A percentile compares a stretch with the other conserved stretches of the same genome.
Evolutionary conservation across 2,329 filamentous ascomycete genomes (phyloP).

Genomic region (Ustulina deusta): DNA sequence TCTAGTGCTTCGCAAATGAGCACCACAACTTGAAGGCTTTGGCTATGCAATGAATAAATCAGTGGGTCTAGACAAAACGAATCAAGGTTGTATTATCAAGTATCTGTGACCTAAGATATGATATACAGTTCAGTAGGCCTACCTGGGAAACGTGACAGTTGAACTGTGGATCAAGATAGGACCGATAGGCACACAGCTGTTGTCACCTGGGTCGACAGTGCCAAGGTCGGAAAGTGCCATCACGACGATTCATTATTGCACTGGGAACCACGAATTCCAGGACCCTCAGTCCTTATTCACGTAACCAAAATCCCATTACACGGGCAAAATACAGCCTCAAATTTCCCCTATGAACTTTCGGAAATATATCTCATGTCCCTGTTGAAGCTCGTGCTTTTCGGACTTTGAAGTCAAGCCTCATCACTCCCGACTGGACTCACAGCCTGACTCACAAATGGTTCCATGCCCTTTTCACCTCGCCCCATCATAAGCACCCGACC

Average conservation of each 20-base stretch:
- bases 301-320: background rate
- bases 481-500: conserved; percentile 11
- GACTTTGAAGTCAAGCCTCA: background rate
- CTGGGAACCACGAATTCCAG: too few species aligned
- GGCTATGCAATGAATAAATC: too few species aligned
- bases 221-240: background rate
- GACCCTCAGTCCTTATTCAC: background rate
- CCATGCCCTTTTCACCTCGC: conserved; percentile 20
- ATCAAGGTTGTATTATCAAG: too few species aligned
- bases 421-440: conserved; percentile 23
- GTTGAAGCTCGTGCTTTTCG: background rate
- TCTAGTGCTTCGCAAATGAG: too few species aligned
- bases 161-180: background rate
- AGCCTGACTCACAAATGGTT: conserved; percentile 30
- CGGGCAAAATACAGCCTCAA: background rate
- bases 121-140: background rate
- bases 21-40: too few species aligned
- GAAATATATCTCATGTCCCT: background rate
- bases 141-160: conserved; percentile 1
- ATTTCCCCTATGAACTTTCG: background rate
- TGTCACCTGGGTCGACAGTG: conserved; percentile 1
- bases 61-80: too few species aligned
- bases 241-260: too few species aligned
- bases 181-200: background rate
- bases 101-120: too few species aligned